These are phyloP conservation scores for Boletus rufocinnamomeus DNA, from an alignment of 768 basidiomycete species.

Conservation along the genomic window DNA sequence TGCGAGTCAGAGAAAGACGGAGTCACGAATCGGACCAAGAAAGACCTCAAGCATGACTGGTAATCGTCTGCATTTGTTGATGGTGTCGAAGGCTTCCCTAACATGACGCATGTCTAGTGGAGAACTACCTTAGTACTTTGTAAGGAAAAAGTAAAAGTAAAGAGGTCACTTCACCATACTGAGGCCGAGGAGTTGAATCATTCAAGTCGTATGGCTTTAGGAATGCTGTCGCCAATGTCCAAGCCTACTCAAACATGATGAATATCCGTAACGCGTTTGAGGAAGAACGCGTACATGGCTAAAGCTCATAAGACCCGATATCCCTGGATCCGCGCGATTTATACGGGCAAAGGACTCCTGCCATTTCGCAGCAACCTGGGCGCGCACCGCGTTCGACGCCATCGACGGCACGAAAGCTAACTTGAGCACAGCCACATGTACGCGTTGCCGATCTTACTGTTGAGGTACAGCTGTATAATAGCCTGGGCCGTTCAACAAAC, in stretches of 20 bases:
- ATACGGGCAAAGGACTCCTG: slow-evolving; percentile 67
- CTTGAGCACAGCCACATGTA: slow-evolving; percentile 25
- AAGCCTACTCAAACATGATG: slow-evolving; percentile 48
- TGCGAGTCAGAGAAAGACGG: background rate
- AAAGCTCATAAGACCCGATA: slow-evolving; percentile 63
- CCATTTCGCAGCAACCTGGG: slow-evolving; percentile 71
- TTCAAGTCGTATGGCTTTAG: slow-evolving; percentile 57
- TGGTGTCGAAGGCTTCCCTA: slow-evolving; percentile 55
- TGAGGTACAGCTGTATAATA: too few relatives aligned
- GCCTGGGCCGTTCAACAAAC: background rate
- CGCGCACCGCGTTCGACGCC: slow-evolving; percentile 63
- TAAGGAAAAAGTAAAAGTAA: slow-evolving; percentile 2
- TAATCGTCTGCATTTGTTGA: slow-evolving; percentile 60
- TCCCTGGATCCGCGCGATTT: slow-evolving; percentile 59
- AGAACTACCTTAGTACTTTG: background rate
- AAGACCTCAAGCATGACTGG: slow-evolving; percentile 70
- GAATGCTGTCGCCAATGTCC: slow-evolving; percentile 55
- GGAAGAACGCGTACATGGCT: slow-evolving; percentile 48
- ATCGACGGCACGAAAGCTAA: slow-evolving; percentile 31
- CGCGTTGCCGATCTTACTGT: background rate
- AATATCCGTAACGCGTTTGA: background rate
- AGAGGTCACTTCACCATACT: slow-evolving; percentile 28
- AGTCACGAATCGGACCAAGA: slow-evolving; percentile 50
- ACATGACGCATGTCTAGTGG: slow-evolving; percentile 50
- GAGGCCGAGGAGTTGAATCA: slow-evolving; percentile 33